phyloP scores from a whole-genome alignment of 768 basidiomycete species.

The Boletus rubroflammeus region DNA sequence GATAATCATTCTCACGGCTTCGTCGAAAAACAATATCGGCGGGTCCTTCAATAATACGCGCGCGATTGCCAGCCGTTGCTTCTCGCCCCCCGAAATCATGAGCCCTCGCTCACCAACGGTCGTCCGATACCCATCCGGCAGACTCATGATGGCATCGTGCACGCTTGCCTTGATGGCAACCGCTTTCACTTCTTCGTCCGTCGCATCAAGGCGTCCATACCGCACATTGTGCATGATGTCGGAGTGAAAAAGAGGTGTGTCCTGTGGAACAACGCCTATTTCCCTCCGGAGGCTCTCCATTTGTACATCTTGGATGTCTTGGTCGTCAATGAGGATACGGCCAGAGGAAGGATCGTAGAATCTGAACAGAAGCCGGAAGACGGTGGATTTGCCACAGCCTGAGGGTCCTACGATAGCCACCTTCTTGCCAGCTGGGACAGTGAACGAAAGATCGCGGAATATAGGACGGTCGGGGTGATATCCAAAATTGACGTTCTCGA shows the following conservation, averaged over 20 bases:
- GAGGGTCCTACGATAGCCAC: slow-evolving; percentile 96
- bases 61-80: slow-evolving; percentile 94
- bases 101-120: slow-evolving; percentile 94
- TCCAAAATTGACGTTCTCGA: slow-evolving; percentile 87
- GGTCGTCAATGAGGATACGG: slow-evolving; percentile 81
- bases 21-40: slow-evolving; percentile 95
- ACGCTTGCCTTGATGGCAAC: slow-evolving; percentile 87
- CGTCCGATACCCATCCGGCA: slow-evolving; percentile 86
- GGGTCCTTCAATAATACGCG: slow-evolving; percentile 92
- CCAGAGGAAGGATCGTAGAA: slow-evolving; percentile 89
- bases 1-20: slow-evolving; percentile 66
- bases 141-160: slow-evolving; percentile 67
- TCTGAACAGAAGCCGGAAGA: slow-evolving; percentile 89
- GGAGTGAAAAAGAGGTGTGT: slow-evolving; percentile 95
- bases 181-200: slow-evolving; percentile 82
- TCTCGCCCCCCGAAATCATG: slow-evolving; percentile 99
- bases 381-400: slow-evolving; percentile 96
- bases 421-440: slow-evolving; percentile 93
- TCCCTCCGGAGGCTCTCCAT: slow-evolving; percentile 65
- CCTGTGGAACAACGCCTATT: slow-evolving; percentile 96
- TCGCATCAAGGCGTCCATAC: slow-evolving; percentile 85
- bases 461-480: slow-evolving; percentile 93
- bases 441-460: slow-evolving; percentile 83
- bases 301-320: slow-evolving; percentile 74
- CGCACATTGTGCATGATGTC: slow-evolving; percentile 94